A percentile compares a stretch with the other conserved stretches of the same genome.
These are phyloP conservation scores for Dendrobium chrysotoxum DNA, from an alignment of 106 monocot species.

Conservation along the genomic window DNA sequence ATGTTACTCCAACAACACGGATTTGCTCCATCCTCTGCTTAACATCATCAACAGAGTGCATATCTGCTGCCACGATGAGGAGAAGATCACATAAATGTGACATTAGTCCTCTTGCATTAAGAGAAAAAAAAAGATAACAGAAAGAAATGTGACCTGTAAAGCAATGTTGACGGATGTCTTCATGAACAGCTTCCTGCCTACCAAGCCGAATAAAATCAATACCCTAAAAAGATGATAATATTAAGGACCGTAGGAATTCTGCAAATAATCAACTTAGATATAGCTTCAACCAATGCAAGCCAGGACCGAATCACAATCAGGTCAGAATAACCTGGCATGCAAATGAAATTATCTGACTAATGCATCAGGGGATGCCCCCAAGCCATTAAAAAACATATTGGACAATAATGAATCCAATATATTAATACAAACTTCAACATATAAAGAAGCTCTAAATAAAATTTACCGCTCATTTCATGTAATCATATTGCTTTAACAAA, in stretches of 20 bases:
- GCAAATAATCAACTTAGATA: not conserved
- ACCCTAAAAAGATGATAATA: conserved; percentile 31
- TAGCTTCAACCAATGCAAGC: not conserved
- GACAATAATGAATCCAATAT: no score
- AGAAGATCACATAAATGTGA: conserved; percentile 1
- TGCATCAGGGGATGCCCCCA: not conserved
- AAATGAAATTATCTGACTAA: not conserved
- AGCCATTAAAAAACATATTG: not conserved
- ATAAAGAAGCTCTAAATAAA: no score
- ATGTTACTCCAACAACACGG: conserved; percentile 90
- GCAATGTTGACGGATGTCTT: conserved; percentile 60
- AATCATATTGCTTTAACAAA: no score
- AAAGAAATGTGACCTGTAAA: conserved; percentile 48
- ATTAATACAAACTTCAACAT: no score
- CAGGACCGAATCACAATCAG: no score
- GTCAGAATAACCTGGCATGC: not conserved
- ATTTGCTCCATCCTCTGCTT: conserved; percentile 66
- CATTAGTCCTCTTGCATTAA: not conserved
- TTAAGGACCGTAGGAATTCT: not conserved
- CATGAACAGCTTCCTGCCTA: conserved; percentile 71
- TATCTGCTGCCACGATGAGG: conserved; percentile 24
- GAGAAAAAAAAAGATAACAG: not conserved
- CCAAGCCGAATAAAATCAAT: conserved; percentile 92
- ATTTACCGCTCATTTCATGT: no score
- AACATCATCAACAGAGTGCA: conserved; percentile 49